Evolutionary conservation across 352 stramenopile species (phyloP), one percentile per base, ranked within the genome.

Genomic region (Blastocystis sp.): DNA sequence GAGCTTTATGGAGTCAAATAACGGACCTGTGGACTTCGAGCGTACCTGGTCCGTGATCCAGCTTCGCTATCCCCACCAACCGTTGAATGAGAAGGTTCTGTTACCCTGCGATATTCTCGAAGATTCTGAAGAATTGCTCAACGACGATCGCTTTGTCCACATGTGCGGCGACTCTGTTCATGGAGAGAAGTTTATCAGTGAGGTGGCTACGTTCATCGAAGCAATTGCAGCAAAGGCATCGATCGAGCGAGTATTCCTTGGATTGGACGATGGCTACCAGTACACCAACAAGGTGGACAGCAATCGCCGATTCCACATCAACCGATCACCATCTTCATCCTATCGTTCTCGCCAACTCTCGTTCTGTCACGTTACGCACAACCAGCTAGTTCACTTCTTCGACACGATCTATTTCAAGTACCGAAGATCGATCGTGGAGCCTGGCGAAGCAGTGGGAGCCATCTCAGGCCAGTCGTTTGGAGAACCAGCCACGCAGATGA

Each of bases 381-480:
- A 39, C 26, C 87, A 91, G 77, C 50, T 91, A 55, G n/a, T 26
- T 34, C 29, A 70, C 9, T 87, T 91, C 73, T 90, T 96, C 54
- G 90, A 92, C 7, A 77, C 89, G 13, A 91, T 93, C 20, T 89
- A 94, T 47, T 89, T 89, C 9, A 95, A 95, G 90, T 96, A 94
- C 88, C 92, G 91, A n/a, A 91, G 90, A 50, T 91, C 93, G 9
- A 91, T 92, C 73, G 93, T 96, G 1, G 92, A 98, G 88, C 95
- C 96, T 23, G 97, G 97, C 34, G 97, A 99, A 91, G 95, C 96
- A 0, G 96, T 99, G 6, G 97, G 97, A 66, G 96, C 96, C 15
- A 96, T 98, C 45, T 96, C 95, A 53, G 97, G 96, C 26, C 96
- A 99, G 91, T 98, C 93, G 76, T 98, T 99, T 80, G 97, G 94